Evolutionary conservation across 306 rosid genomes (phyloP), one percentile per base, ranked within the genome.

Genomic region (Prunus dulcis): DNA sequence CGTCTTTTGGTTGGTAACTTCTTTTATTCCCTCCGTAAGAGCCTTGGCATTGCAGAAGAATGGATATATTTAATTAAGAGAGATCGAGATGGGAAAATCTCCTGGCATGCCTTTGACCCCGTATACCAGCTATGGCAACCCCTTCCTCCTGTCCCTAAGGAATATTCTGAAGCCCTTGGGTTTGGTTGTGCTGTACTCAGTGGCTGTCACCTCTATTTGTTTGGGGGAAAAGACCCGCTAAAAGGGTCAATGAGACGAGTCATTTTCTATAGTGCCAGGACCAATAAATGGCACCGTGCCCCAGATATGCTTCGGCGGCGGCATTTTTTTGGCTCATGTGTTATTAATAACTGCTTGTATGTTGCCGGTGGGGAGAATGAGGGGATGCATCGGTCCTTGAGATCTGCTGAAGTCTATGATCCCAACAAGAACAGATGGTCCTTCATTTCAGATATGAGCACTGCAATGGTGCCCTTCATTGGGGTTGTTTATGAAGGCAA

Each of bases 91-190:
- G 89, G 97, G 58, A 92, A 92, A 80, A 88, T 89, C 66, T 89
- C 97, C 15, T 92, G 97, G 96, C 97, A 92, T 82, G 97, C 97
- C 77, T 92, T 92, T 75, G 97, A 92, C 76, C 96, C 97, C 46
- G 71, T 74, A 57, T 92, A 88, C 85, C 93, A 92, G 86, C 86
- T 88, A 12, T 92, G 97, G 96, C 97, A 92, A 80, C 90, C 97
- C 81, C 91, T 92, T 58, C 97, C 97, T 76, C 97, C 97, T 53
- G 82, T 92, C 65, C 97, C 97, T 19, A 92, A 78, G 89, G 96
- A 92, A 78, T 92, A 92, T 78, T 92, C 96, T 28, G 97, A 85
- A 88, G 93, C 96, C 80, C 90, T 92, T 60, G 97, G 96, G 80
- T 92, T 92, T 84, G 97, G 97, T 72, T 89, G 97, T 84, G 97